Base-by-base conservation (phyloP, 2,329 filamentous ascomycete genomes). In the Thelonectria blattea region DNA sequence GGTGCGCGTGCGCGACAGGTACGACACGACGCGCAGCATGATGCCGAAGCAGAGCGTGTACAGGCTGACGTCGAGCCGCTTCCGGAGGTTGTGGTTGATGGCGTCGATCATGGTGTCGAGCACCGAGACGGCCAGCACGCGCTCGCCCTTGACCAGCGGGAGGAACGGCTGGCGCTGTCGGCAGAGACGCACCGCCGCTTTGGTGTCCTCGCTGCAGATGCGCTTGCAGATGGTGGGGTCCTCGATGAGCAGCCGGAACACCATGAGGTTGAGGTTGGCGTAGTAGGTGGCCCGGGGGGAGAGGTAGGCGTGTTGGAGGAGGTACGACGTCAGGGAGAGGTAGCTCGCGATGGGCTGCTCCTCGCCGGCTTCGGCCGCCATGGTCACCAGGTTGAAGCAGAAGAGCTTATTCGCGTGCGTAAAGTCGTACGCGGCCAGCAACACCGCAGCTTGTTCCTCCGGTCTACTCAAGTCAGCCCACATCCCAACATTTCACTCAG, bases 361-460 rank as follows among this genome's bases (percentile, higher is more conserved):
- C 50, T 86, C 82, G 43, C 82, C 85, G 67, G 89, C 89, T 50
- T 88, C 86, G 1, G 87, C 77, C 6, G 63, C 55, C 52, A 84
- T 73, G 2, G 86, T 88, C 52, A 97, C 86, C 45, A 99, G 78
- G 68, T 90, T 93, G 74, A 91, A 90, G 75, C 92, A 94, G 76
- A 99, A 98, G 9, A 97, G 83, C 77, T 97, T 98, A 80, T 98
- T 99, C 34, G 93, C 91, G 72, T 96, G 91, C 3, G 89, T 88
- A 73, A 98, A 98, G 74, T 98, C 95, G 74, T 98, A 99, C 0
- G 92, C 89, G 1, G 92, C 89, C 34, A 99, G 83, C 4, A 98
- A 79, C 3, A 96, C 83, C 5, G 93, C 88, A 15, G 92, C 91
- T 74, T 93, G 88, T 60, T 88, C 85, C 3, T 88, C 88, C 1